Conservation (phyloP, 805 yeast genomes). For the Sungouiella thailandica region DNA sequence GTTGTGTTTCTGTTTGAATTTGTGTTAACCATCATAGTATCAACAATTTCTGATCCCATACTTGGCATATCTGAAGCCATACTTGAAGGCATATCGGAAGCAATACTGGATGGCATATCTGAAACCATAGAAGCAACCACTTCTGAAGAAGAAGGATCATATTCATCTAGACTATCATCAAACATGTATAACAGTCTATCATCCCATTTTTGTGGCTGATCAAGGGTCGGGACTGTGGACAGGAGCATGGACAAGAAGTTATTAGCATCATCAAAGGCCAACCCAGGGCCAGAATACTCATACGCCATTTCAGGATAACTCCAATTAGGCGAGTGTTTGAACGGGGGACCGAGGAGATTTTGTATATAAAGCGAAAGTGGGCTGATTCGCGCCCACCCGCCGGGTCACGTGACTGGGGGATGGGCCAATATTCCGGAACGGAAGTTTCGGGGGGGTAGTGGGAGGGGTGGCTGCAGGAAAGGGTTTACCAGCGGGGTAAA, state of each 20-base stretch:
- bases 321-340: no score
- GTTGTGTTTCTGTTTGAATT: no score
- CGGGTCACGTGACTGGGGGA: no score
- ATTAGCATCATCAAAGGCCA: constrained; percentile 13
- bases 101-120: neutral
- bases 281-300: constrained; percentile 2
- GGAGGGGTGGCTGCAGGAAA: no score
- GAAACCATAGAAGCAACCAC: neutral
- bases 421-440: no score
- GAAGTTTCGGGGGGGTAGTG: no score
- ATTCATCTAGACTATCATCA: no score
- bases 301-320: no score
- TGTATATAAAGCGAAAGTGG: no score
- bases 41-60: neutral
- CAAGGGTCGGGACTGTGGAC: constrained; percentile 10
- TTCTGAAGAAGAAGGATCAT: neutral
- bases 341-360: no score
- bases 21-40: neutral
- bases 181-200: constrained; percentile 1
- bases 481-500: no score
- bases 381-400: no score
- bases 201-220: constrained; percentile 7
- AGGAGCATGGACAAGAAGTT: constrained; percentile 10
- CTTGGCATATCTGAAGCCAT: neutral
- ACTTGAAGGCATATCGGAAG: constrained; percentile 1